Percentiles rank a stretch among this genome's conserved stretches.
These are phyloP conservation scores for Candida albicans DNA, from an alignment of 1,139 yeast species.

Conservation along the genomic window DNA sequence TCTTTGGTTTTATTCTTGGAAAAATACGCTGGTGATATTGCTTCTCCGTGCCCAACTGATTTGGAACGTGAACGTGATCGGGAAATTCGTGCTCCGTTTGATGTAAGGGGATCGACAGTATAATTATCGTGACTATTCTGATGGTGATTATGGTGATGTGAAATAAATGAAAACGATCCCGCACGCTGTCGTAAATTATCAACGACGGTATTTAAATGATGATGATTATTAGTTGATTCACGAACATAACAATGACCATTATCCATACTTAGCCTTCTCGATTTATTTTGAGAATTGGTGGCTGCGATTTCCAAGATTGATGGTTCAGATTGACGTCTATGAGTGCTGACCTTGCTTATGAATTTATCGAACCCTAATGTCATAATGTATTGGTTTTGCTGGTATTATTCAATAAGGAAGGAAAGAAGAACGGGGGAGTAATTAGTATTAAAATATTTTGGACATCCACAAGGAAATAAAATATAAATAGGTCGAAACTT, in stretches of 20 bases:
- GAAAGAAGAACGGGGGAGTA: neutral
- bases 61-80: slow-evolving; percentile 11
- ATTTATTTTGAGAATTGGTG: slow-evolving; percentile 4
- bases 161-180: slow-evolving; percentile 4
- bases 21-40: slow-evolving; percentile 11
- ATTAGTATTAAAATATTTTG: neutral
- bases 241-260: neutral
- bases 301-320: slow-evolving; percentile 17
- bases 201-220: neutral
- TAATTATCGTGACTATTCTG: slow-evolving; percentile 11
- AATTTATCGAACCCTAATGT: slow-evolving; percentile 21
- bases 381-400: neutral
- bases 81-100: slow-evolving; percentile 4
- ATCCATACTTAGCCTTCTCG: slow-evolving; percentile 7
- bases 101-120: slow-evolving; percentile 2
- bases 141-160: slow-evolving; percentile 1
- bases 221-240: neutral
- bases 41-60: slow-evolving; percentile 4
- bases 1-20: slow-evolving; percentile 32
- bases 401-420: neutral
- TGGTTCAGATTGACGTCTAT: slow-evolving; percentile 17
- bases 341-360: slow-evolving; percentile 19
- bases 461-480: too few relatives aligned
- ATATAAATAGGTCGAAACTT: too few relatives aligned
- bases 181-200: slow-evolving; percentile 8